Evolutionary conservation across 306 rosid species (phyloP).

Genomic region (Dryas alaskensis): DNA sequence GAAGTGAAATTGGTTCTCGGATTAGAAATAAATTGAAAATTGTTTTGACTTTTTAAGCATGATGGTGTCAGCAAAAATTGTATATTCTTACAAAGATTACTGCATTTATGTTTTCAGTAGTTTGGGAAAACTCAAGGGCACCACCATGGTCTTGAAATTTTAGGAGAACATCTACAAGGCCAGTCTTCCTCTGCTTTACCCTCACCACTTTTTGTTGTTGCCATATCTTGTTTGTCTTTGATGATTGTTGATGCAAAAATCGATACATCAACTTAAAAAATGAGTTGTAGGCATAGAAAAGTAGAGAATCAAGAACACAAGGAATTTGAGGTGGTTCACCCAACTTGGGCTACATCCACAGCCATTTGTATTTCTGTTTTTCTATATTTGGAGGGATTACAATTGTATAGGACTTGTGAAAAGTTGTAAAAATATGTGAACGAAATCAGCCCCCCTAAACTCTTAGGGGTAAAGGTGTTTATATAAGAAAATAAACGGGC

Average conservation of each 20-base stretch:
- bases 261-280: no score
- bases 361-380: no score
- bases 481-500: no score
- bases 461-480: no score
- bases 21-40: neutral
- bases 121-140: neutral
- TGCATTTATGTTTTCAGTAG: slow-evolving; percentile 28
- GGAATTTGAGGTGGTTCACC: no score
- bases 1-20: neutral
- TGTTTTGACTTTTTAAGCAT: neutral
- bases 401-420: no score
- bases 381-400: no score
- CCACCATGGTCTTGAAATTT: slow-evolving; percentile 2
- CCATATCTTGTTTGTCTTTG: slow-evolving; percentile 20
- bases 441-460: no score
- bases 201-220: neutral
- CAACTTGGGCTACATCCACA: no score
- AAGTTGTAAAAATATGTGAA: no score
- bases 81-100: slow-evolving; percentile 21
- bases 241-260: slow-evolving; percentile 7
- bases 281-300: no score
- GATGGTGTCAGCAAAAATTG: neutral
- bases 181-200: slow-evolving; percentile 16
- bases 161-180: slow-evolving; percentile 16
- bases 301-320: no score